Percentiles rank a stretch among this genome's conserved stretches.
These are phyloP conservation scores for Crucihimalaya himalaica DNA, from an alignment of 345 rosid species.

Conservation along the genomic window DNA sequence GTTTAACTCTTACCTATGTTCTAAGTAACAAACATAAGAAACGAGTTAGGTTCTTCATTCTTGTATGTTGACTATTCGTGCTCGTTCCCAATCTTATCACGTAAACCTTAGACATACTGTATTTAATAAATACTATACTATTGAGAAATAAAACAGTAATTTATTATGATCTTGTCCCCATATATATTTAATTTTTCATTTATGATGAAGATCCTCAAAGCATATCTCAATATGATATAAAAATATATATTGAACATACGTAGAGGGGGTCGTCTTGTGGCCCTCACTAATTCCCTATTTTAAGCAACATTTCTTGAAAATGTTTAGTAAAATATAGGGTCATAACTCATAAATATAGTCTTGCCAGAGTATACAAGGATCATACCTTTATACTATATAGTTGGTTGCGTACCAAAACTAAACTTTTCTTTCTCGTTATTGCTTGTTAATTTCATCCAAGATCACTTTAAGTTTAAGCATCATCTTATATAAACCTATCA, in stretches of 20 bases:
- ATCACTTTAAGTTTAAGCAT: not conserved
- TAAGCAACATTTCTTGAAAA: not conserved
- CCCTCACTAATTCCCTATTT: not conserved
- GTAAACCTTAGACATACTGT: constrained; percentile 15
- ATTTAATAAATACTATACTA: constrained; percentile 2
- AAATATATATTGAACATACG: not conserved
- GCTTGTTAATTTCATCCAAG: not conserved
- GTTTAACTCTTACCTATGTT: not conserved
- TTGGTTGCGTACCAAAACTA: not conserved
- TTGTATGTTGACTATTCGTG: constrained; percentile 32
- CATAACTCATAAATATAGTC: not conserved
- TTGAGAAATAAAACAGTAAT: not conserved
- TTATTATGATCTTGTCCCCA: constrained; percentile 14
- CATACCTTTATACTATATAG: not conserved
- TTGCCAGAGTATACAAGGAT: not conserved
- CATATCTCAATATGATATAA: not conserved
- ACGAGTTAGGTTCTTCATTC: constrained; percentile 14
- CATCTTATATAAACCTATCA: not conserved
- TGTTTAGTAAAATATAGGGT: too few species aligned
- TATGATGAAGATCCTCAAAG: constrained; percentile 27
- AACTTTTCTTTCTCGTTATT: not conserved
- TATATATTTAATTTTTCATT: constrained; percentile 7
- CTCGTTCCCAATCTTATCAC: constrained; percentile 4
- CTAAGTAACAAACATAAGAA: not conserved
- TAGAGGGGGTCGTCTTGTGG: not conserved